Evolutionary conservation across 768 basidiomycete genomes (phyloP).

Genomic region (Phlegmacium glaucopus): DNA sequence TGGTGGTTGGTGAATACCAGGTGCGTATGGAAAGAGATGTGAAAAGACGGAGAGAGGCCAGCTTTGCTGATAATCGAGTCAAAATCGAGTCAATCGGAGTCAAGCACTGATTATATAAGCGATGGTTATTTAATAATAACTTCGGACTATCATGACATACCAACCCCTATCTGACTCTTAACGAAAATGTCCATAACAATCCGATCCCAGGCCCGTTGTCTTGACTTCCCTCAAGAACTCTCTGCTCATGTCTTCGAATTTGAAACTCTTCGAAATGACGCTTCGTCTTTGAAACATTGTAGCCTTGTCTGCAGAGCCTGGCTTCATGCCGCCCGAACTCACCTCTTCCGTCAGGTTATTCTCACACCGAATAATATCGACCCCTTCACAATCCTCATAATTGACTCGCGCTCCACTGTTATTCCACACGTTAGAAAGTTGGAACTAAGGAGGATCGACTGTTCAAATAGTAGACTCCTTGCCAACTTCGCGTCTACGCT

Average conservation of each 20-base stretch:
- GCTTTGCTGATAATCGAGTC: no score
- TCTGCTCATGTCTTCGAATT: conserved; percentile 6
- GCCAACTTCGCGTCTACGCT: conserved; percentile 1
- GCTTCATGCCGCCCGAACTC: conserved; percentile 5
- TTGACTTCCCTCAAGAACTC: conserved; percentile 9
- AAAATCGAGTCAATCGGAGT: no score
- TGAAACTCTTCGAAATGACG: conserved; percentile 2
- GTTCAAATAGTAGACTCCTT: not conserved
- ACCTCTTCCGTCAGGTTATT: conserved; percentile 5
- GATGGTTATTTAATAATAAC: no score
- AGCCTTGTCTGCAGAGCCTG: conserved; percentile 14
- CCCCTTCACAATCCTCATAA: conserved; percentile 1
- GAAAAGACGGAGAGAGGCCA: no score
- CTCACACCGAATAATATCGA: conserved; percentile 1
- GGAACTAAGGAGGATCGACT: not conserved
- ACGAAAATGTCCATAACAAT: no score
- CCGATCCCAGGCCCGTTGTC: no score
- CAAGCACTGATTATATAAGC: no score
- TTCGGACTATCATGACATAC: no score
- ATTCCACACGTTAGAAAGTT: conserved; percentile 4
- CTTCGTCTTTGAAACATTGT: conserved; percentile 7
- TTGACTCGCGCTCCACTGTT: not conserved
- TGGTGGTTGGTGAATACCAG: no score
- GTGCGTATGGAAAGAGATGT: no score
- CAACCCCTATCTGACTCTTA: no score